A percentile compares a stretch with the other conserved stretches of the same genome.
Evolutionary conservation across 768 basidiomycete genomes (phyloP).

Genomic region (Amanita polypyramis): DNA sequence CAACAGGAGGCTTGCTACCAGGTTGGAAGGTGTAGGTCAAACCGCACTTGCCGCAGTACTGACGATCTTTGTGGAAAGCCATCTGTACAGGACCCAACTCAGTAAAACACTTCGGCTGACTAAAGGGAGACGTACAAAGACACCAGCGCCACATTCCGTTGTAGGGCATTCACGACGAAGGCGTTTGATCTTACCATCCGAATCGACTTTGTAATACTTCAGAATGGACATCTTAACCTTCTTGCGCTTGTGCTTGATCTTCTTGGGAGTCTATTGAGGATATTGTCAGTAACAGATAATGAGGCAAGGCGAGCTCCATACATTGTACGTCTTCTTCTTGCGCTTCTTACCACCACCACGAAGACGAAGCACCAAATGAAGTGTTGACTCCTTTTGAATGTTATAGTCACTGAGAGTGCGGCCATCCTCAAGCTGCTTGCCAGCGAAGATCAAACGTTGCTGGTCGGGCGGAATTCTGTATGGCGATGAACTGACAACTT

Average conservation of each 20-base stretch:
- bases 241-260: constrained; percentile 99
- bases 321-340: constrained; percentile 99
- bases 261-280: constrained; percentile 77
- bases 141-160: constrained; percentile 75
- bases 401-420: constrained; percentile 93
- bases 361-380: constrained; percentile 94
- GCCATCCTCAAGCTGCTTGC: constrained; percentile 99
- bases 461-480: constrained; percentile 83
- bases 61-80: constrained; percentile 97
- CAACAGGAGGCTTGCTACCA: constrained; percentile 67
- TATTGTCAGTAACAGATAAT: not conserved
- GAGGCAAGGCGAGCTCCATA: constrained; percentile 16
- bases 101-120: not conserved
- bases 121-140: constrained; percentile 53
- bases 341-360: constrained; percentile 99
- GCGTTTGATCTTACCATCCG: constrained; percentile 99
- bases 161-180: constrained; percentile 92
- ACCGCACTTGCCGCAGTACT: constrained; percentile 95
- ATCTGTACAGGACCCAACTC: constrained; percentile 45
- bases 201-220: constrained; percentile 99
- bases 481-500: constrained; percentile 5
- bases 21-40: constrained; percentile 80
- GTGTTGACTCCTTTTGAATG: constrained; percentile 99
- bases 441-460: constrained; percentile 97
- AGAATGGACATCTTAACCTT: constrained; percentile 99